Evolutionary conservation across 305 asterid genomes (phyloP).

Genomic region (Solanum aculeatissimum): DNA sequence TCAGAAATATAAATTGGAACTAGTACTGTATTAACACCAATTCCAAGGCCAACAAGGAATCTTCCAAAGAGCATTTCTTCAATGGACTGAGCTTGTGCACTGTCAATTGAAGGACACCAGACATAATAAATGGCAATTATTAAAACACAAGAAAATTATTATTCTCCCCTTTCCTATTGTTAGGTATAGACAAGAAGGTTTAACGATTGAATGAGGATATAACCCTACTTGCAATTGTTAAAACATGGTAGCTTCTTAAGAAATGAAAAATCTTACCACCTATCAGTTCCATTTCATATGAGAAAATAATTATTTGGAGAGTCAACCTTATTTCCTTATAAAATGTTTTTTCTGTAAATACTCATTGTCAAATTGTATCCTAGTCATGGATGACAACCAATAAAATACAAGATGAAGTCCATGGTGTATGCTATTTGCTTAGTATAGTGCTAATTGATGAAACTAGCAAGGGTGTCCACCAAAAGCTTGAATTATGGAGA

Average conservation of each 20-base stretch:
- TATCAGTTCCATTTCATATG: not conserved
- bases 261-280: not conserved
- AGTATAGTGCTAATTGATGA: not conserved
- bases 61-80: conserved; percentile 75
- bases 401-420: not conserved
- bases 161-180: not conserved
- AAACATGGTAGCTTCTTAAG: not conserved
- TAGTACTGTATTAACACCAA: conserved; percentile 86
- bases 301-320: not conserved
- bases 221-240: not conserved
- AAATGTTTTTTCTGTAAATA: not conserved
- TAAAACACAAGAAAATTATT: not conserved
- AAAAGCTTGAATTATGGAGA: not conserved
- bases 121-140: not conserved
- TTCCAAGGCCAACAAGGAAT: conserved; percentile 82
- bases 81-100: conserved; percentile 84
- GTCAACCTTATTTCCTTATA: not conserved
- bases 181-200: not conserved
- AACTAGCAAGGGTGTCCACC: not conserved
- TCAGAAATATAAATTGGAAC: conserved; percentile 84
- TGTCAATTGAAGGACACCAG: conserved; percentile 21
- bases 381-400: not conserved
- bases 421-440: not conserved
- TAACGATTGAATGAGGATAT: not conserved
- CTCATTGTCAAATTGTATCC: not conserved